phyloP scores from a whole-genome alignment of 202 grass and related monocot species.

The Cymbopogon flexuosus region DNA sequence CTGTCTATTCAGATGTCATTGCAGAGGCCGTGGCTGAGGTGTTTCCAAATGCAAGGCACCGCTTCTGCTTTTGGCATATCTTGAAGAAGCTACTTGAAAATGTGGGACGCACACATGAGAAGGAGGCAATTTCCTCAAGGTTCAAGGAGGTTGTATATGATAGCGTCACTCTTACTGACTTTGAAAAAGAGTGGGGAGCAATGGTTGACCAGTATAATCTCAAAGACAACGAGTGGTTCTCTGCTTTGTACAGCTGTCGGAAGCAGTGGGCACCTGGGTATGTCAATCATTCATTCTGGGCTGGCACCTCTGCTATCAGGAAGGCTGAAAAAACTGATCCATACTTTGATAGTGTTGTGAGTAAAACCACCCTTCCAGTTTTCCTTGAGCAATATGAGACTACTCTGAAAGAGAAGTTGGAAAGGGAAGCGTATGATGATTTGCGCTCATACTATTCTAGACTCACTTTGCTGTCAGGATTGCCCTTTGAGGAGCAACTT shows the following conservation, averaged over 20 bases:
- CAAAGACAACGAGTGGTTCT: slow-evolving; percentile 67
- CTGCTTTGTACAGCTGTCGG: slow-evolving; percentile 57
- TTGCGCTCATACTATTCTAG: slow-evolving; percentile 83
- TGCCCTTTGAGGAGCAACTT: slow-evolving; percentile 88
- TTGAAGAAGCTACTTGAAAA: slow-evolving; percentile 74
- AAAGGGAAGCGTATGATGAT: slow-evolving; percentile 92
- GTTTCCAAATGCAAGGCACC: slow-evolving; percentile 59
- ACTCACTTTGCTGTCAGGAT: slow-evolving; percentile 63
- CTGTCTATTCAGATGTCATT: slow-evolving; percentile 52
- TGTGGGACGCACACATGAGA: slow-evolving; percentile 49
- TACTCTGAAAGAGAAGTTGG: slow-evolving; percentile 65
- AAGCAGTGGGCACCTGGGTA: slow-evolving; percentile 86
- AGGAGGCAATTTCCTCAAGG: slow-evolving; percentile 52
- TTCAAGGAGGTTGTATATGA: slow-evolving; percentile 87
- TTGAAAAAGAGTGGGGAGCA: slow-evolving; percentile 75
- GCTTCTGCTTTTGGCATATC: slow-evolving; percentile 88
- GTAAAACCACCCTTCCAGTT: slow-evolving; percentile 64
- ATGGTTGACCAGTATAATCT: slow-evolving; percentile 74
- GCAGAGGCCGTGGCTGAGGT: slow-evolving; percentile 61
- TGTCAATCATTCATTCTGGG: slow-evolving; percentile 98
- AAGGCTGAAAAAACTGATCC: slow-evolving; percentile 60
- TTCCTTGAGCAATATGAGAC: slow-evolving; percentile 82
- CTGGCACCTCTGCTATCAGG: slow-evolving; percentile 68
- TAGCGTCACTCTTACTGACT: slow-evolving; percentile 66
- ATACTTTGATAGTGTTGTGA: slow-evolving; percentile 77